These are phyloP conservation scores for Trichoderma simmonsii DNA, from an alignment of 2,329 filamentous ascomycete species.

Conservation along the genomic window DNA sequence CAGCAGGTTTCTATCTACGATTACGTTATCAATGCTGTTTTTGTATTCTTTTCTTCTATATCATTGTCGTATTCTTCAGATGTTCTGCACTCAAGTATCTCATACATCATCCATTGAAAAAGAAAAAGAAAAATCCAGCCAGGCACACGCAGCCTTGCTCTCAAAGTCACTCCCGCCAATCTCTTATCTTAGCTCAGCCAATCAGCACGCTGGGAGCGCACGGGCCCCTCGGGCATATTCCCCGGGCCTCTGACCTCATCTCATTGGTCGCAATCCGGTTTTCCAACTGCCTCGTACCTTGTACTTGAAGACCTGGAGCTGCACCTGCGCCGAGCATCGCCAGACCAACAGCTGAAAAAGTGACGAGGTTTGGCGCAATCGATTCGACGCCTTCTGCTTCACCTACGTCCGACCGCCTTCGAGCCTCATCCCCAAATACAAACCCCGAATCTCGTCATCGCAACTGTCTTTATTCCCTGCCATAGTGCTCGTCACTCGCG, in stretches of 20 bases:
- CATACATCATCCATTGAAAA: not conserved
- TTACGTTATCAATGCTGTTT: not conserved
- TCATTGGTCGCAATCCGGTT: constrained; percentile 20
- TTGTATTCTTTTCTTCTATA: not conserved
- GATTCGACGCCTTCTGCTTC: not conserved
- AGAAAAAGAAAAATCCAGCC: not conserved
- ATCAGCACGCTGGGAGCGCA: not conserved
- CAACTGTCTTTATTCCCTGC: not conserved
- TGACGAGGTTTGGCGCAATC: constrained; percentile 1
- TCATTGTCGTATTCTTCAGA: not conserved
- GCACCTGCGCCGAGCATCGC: constrained; percentile 14
- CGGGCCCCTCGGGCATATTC: constrained; percentile 14
- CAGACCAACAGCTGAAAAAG: constrained; percentile 10
- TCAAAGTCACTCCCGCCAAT: not conserved
- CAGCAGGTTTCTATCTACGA: not conserved
- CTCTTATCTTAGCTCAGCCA: not conserved
- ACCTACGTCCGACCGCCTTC: not conserved
- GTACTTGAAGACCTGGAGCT: constrained; percentile 12
- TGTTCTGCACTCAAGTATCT: not conserved
- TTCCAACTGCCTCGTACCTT: not conserved
- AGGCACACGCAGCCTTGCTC: constrained; percentile 8
- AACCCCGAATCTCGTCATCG: not conserved
- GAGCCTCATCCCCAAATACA: not conserved
- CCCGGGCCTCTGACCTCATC: constrained; percentile 20
- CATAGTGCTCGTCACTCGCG: not conserved